Evolutionary conservation across 768 basidiomycete species (phyloP).

Genomic region (Podaxis mareebaensis): DNA sequence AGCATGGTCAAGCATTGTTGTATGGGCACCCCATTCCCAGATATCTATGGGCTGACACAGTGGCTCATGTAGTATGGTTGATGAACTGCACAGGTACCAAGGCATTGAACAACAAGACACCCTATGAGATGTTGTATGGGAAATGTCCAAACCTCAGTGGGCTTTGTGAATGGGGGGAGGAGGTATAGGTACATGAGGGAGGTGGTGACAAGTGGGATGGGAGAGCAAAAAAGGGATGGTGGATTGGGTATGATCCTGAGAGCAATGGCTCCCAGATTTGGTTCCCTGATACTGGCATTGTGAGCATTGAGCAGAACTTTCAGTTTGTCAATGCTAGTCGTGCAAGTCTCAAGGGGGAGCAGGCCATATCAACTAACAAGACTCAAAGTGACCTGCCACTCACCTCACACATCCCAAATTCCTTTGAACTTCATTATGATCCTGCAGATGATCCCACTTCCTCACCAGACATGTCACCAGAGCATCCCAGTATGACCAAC

Average conservation of each 20-base stretch:
- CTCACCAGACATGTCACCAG: no score
- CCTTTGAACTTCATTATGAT: no score
- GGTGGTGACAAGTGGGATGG: constrained; percentile 17
- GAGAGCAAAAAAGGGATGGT: constrained; percentile 27
- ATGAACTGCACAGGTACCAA: constrained; percentile 32
- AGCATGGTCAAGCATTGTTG: constrained; percentile 32
- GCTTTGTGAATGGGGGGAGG: constrained; percentile 33
- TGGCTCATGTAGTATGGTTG: constrained; percentile 30
- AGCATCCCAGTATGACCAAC: no score
- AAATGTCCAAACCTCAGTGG: constrained; percentile 27
- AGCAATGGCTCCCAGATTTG: constrained; percentile 23
- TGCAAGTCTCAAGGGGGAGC: no score
- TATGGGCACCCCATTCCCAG: constrained; percentile 29
- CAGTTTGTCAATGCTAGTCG: no score
- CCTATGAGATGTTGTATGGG: constrained; percentile 21
- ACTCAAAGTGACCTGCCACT: no score
- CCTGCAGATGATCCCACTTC: no score
- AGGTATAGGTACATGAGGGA: constrained; percentile 28
- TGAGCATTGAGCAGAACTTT: no score
- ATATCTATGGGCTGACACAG: constrained; percentile 22
- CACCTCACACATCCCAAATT: no score
- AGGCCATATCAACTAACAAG: no score
- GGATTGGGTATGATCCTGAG: constrained; percentile 21
- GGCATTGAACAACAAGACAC: constrained; percentile 26
- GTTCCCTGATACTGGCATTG: no score